Conservation (phyloP, 1,284 basidiomycete genomes). For the Naganishia liquefaciens region DNA sequence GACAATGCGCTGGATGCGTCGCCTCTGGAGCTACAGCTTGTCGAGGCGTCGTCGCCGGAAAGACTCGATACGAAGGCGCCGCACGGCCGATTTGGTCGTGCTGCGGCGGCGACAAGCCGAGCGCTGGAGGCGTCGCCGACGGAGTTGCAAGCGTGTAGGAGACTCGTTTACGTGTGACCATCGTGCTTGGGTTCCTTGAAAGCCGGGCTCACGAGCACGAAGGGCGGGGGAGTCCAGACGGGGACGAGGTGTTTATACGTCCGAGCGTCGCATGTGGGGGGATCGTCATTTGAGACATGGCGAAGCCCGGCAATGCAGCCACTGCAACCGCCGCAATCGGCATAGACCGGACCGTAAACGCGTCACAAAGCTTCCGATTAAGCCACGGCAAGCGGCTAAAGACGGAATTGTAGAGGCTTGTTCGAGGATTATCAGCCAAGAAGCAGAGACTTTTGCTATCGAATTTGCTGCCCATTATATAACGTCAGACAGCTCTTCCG, state of each 20-base stretch:
- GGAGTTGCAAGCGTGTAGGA: slow-evolving; percentile 19
- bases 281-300: slow-evolving; percentile 2
- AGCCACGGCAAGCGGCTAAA: too few species aligned
- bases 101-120: background rate
- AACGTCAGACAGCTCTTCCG: too few species aligned
- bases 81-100: background rate
- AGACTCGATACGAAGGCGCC: background rate
- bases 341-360: too few species aligned
- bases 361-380: too few species aligned
- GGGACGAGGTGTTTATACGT: background rate
- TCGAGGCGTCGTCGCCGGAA: background rate
- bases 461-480: too few species aligned
- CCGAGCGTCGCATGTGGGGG: background rate
- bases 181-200: too few species aligned
- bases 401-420: too few species aligned
- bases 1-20: slow-evolving; percentile 74
- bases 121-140: background rate
- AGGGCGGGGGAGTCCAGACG: background rate
- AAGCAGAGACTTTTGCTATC: too few species aligned
- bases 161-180: slow-evolving; percentile 2
- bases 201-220: background rate
- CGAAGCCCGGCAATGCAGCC: background rate
- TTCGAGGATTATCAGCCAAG: too few species aligned
- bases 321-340: too few species aligned
- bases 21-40: too few species aligned